Evolutionary conservation across 495 filamentous ascomycete species (phyloP), one percentile per base, ranked within the genome.

Genomic region (Aspergillus steynii): DNA sequence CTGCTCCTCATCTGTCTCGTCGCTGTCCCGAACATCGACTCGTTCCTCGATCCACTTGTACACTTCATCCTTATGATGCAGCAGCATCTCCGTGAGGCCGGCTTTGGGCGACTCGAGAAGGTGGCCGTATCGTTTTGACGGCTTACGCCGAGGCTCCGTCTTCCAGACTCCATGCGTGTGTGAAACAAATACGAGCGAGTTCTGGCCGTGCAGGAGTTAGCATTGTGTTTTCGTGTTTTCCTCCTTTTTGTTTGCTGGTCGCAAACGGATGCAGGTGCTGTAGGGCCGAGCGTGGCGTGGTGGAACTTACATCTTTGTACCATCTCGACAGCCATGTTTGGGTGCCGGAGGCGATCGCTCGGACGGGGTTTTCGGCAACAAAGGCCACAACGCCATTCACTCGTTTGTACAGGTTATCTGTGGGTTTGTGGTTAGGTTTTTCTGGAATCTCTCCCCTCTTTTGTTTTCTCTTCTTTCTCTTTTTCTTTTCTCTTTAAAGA

Each of bases 181-280:
- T 0, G 86, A 80, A 28, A 96, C 90, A 65, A 88, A 93, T 58
- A 96, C 87, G 2, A 84, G 76, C 0, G 88, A 90, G 71, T 90
- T 84, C 67, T 87, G 29, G 20, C 46, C 42, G 31, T 34, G 20
- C 8, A 42, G 10, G 31, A 53, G 12, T 50, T 50, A 25, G 12
- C 27, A 50, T 12, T 10, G 10, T 4, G 2, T 6, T 7, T 47
- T 6, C 49, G 0, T 50, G 12, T 48, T 55, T 27, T 20, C 20
- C 20, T 20, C 20, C 14, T 25, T 29, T 28, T 60, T 28, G 1
- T 14, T 34, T 42, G 32, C 31, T 28, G 29, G 28, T 55, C 42
- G 7, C 31, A 14, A 55, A 28, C 1, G 29, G 47, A 34, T 20
- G 5, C 57, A 34, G 31, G 31, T 34, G 31, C 9, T 34, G 20